Conservation (phyloP, 1,284 basidiomycete species). For the Paramarasmius palmivorus region DNA sequence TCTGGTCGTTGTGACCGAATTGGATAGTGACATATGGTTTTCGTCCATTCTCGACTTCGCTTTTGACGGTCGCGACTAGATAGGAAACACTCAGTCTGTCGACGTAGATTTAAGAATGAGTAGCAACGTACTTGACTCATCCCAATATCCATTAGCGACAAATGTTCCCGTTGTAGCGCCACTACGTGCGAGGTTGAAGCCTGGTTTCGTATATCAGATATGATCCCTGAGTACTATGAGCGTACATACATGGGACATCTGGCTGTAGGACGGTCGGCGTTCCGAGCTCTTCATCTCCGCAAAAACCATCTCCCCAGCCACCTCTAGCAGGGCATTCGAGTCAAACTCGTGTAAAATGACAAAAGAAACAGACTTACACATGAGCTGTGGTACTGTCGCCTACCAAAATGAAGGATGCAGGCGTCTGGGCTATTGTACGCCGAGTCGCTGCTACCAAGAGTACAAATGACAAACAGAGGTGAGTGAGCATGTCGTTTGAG, state of each 20-base stretch:
- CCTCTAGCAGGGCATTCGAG: constrained; percentile 34
- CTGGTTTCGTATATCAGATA: not conserved
- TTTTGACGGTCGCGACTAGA: constrained; percentile 25
- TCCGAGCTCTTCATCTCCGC: constrained; percentile 32
- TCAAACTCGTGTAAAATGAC: not conserved
- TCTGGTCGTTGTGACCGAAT: constrained; percentile 49
- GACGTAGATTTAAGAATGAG: not conserved
- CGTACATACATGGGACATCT: constrained; percentile 41
- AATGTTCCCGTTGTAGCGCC: constrained; percentile 45
- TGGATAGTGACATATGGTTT: constrained; percentile 42
- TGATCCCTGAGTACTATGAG: constrained; percentile 18
- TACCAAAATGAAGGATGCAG: constrained; percentile 25
- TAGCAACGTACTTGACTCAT: constrained; percentile 25
- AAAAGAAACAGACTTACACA: constrained; percentile 23
- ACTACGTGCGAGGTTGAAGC: constrained; percentile 33
- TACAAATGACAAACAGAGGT: too few relatives aligned
- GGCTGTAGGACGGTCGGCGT: constrained; percentile 35
- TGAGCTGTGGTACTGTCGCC: constrained; percentile 43
- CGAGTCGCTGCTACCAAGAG: too few relatives aligned
- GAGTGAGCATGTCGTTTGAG: too few relatives aligned
- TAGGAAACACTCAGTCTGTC: not conserved
- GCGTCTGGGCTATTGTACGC: too few relatives aligned
- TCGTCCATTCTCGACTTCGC: constrained; percentile 36
- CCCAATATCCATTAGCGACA: constrained; percentile 37
- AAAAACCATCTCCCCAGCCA: constrained; percentile 45